Evolutionary conservation across 1,284 basidiomycete genomes (phyloP), one percentile per base, ranked within the genome.

Genomic region (Mycosarcoma maydis): DNA sequence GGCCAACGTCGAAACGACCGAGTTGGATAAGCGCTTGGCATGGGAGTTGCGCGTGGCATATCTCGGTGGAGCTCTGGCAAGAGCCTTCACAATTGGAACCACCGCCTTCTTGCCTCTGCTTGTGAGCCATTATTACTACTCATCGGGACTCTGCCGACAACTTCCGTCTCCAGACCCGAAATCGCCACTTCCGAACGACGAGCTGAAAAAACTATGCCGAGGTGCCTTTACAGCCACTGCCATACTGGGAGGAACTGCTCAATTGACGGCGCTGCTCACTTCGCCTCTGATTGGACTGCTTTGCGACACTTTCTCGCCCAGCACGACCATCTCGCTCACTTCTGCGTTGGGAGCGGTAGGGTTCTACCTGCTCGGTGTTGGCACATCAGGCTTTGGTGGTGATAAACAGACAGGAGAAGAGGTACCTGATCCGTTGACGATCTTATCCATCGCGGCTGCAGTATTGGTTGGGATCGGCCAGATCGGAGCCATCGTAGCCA

Each of bases 71-170:
- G 61, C 62, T 5, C 48, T 76, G 24, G 73, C 73, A 7, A 38
- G 73, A 36, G 67, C 66, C 0, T 66, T 64, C 48, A 75, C 73
- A 4, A 75, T 75, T n/a, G 73, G 61, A 33, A 75, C 72, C 0
- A 75, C 73, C 10, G 69, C 73, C 11, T 74, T 76, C 44, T 42
- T 76, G n/a, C 73, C 73, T 14, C 54, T 76, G n/a, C 54, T 74
- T 11, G 56, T 76, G 24, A 52, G 68, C n/a, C 57, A 68, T 33
- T 56, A 71, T 56, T 76, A 66, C 50, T 76, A 76, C 57, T 55
- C 52, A 1, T 74, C 73, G 19, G 68, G 68, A 0, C 43, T 58
- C 0, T 76, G 73, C 33, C 59, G 56, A 33, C 46, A 53, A 29
- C 61, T 73, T 1, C 65, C 73, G 3, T 61, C 68, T n/a, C 68